Base-by-base conservation (phyloP, 352 stramenopile genomes). In the Phytopythium kandeliae region DNA sequence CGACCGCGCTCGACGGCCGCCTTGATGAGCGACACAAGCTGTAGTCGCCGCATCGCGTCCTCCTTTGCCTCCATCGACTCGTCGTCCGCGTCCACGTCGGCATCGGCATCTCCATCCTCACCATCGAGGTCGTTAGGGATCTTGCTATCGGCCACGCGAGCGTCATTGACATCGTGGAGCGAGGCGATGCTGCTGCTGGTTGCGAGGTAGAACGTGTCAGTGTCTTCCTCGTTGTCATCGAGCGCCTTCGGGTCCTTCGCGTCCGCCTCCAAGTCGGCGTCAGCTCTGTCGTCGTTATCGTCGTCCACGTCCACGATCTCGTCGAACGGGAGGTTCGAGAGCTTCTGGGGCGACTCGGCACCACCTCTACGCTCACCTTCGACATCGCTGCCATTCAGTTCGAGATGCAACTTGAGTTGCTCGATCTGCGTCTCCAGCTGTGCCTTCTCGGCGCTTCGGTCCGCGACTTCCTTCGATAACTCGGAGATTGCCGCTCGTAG, bases 361-460 rank as follows among this genome's bases (percentile, higher is more conserved):
- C 40, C 15, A 0, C 51, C 25, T 10, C 43, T 13, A 12, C 47
- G 36, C 17, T 51, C 51, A 31, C 62, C 28, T 9, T 31, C 9
- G 28, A 4, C 28, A 31, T 4, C 60, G 16, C 47, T 28, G 25
- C 58, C 45, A 28, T 56, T 72, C 24, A 86, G 60, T 54, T 89
- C 74, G 2, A 77, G 53, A 22, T 89, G 75, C 38, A 83, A 48
- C 11, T 62, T 60, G 8, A 89, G 56, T 40, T 86, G 66, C 55
- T 91, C 75, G 31, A 88, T 87, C 41, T 86, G 55, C 22, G 45
- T 46, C 59, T 91, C 75, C n/a, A 91, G 56, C 10, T 38, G 48
- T 9, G 47, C 47, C 46, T 87, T 87, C 48, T 86, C 78, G 0
- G 52, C 49, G 21, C 48, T 48, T 15, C 72, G 66, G 16, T 46